Base-by-base conservation (phyloP, 768 basidiomycete genomes). In the Boletus sp. region DNA sequence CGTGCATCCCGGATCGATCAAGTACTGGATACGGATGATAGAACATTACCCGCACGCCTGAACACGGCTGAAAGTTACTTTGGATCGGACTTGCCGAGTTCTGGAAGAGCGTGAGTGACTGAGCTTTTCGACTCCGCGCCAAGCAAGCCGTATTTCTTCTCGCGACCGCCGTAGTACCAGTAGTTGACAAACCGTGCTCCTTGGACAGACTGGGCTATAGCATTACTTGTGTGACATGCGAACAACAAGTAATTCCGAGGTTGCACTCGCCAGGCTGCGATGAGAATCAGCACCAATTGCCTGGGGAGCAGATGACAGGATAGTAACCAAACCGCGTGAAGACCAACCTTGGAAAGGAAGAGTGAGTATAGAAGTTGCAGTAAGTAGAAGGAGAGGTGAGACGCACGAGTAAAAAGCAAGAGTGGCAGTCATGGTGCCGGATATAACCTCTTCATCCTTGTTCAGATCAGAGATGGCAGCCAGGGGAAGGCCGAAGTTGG, bases 401-500 rank as follows among this genome's bases (percentile, higher is more conserved):
- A 87, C 93, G 75, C 68, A 98, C 95, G 96, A 98, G 74, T 99
- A 99, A 54, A 77, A 80, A 9, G 84, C 81, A 39, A 99, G 81
- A 23, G 96, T 90, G 42, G 90, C 83, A 2, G 93, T 95, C 96
- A 99, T 99, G 33, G 93, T 83, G 15, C 95, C 96, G 47, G 95
- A 98, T 62, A 99, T 99, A 68, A 93, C 80, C 64, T 97, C 92
- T 72, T 97, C 93, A 82, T 98, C 93, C 69, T 94, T 97, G 59
- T 75, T 78, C 66, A 98, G 75, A 75, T 99, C 96, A 7, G 93
- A 67, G 41, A 99, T 76, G 40, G 96, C 96, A 64, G 96, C 96
- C 37, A 98, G 74, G 54, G 96, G 96, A 17, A 99, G 82, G 65
- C 96, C 96, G 91, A 96, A 99, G 78, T 99, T 99, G 57, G 96